These are phyloP conservation scores for Caloboletus inedulis DNA, from an alignment of 1,284 basidiomycete genomes.

Conservation along the genomic window DNA sequence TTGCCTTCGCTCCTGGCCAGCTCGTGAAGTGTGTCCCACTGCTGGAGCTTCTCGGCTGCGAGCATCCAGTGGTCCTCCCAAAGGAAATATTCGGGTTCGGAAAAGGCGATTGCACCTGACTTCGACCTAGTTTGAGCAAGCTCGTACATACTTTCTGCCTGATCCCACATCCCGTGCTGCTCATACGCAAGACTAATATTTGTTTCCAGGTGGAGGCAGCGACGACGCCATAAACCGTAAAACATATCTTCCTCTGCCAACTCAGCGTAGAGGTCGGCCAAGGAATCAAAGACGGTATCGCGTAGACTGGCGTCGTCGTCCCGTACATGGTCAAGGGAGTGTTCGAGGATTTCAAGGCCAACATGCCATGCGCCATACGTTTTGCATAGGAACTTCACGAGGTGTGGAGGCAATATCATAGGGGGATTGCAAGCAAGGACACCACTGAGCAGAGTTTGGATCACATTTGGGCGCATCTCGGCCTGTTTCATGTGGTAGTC, in stretches of 20 bases:
- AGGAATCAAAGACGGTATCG: conserved; percentile 86
- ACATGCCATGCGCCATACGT: conserved; percentile 96
- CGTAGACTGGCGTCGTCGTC: conserved; percentile 83
- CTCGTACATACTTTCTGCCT: conserved; percentile 90
- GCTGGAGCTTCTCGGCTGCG: conserved; percentile 93
- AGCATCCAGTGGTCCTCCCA: conserved; percentile 99
- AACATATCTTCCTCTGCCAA: conserved; percentile 96
- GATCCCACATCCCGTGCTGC: conserved; percentile 97
- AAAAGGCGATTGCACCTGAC: conserved; percentile 82
- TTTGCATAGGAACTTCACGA: conserved; percentile 96
- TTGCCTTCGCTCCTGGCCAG: conserved; percentile 92
- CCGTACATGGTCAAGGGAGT: conserved; percentile 68
- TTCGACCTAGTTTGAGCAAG: conserved; percentile 86
- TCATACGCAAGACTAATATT: conserved; percentile 93
- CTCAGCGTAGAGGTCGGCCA: conserved; percentile 95
- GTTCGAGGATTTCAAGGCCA: conserved; percentile 85
- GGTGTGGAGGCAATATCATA: conserved; percentile 88
- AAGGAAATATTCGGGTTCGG: conserved; percentile 93
- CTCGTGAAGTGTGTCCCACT: conserved; percentile 95
- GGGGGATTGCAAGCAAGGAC: conserved; percentile 83
- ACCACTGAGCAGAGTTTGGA: conserved; percentile 88
- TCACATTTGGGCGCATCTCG: conserved; percentile 90
- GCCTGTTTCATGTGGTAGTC: conserved; percentile 92
- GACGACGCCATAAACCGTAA: conserved; percentile 93
- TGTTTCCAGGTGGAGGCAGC: conserved; percentile 87